Evolutionary conservation across 768 basidiomycete genomes (phyloP).

Genomic region (Hirschioporus abietinus): DNA sequence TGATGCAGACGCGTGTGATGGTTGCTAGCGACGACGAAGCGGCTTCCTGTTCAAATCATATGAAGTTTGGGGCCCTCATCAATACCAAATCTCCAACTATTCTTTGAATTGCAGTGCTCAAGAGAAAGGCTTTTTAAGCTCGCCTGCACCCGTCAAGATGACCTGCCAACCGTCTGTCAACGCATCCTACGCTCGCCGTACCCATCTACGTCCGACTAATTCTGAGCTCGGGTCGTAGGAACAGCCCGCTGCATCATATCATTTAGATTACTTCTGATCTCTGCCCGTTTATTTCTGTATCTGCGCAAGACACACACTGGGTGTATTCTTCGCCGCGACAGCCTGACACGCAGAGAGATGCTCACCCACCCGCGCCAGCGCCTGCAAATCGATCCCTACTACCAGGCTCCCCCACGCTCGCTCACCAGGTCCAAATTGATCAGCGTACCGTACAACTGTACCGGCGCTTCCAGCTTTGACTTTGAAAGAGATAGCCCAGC

Average conservation of each 20-base stretch:
- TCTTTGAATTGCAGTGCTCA: background rate
- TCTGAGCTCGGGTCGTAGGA: background rate
- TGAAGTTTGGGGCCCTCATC: background rate
- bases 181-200: background rate
- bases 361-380: background rate
- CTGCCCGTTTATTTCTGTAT: background rate
- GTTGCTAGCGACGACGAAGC: background rate
- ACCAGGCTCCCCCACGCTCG: background rate
- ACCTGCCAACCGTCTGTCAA: background rate
- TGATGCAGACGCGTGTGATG: background rate
- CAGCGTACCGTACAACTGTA: background rate
- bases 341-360: background rate
- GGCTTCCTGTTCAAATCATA: background rate
- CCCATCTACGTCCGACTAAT: background rate
- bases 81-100: background rate
- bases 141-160: background rate
- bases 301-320: background rate
- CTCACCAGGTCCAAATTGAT: background rate
- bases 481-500: background rate
- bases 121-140: conserved; percentile 1
- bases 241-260: background rate
- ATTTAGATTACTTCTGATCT: background rate
- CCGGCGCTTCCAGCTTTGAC: background rate
- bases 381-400: background rate
- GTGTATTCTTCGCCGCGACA: background rate